These are phyloP conservation scores for Cryptococcus sp. DNA, from an alignment of 1,284 basidiomycete genomes.

Conservation along the genomic window DNA sequence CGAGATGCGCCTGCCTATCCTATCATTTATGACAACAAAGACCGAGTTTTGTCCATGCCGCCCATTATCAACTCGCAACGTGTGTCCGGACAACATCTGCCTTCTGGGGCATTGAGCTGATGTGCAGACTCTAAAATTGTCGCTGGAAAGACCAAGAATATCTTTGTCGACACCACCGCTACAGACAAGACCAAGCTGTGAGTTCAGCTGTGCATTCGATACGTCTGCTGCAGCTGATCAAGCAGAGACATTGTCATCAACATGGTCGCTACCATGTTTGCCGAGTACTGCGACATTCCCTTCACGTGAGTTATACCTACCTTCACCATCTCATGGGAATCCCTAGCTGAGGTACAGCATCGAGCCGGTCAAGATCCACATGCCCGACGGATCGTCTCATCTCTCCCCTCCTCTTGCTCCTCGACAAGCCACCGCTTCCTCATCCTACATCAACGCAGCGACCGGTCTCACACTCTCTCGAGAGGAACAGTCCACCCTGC, in stretches of 20 bases:
- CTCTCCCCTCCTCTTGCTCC: conserved; percentile 78
- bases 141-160: conserved; percentile 75
- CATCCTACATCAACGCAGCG: conserved; percentile 92
- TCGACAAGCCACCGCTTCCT: conserved; percentile 66
- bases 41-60: conserved; percentile 89
- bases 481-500: conserved; percentile 36
- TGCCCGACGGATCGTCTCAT: conserved; percentile 67
- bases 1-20: conserved; percentile 93
- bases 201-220: conserved; percentile 2
- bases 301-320: conserved; percentile 62
- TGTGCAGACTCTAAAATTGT: conserved; percentile 86
- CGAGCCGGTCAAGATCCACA: conserved; percentile 78
- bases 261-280: conserved; percentile 93
- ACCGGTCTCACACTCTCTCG: conserved; percentile 68
- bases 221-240: background rate
- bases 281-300: conserved; percentile 87
- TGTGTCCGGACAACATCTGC: conserved; percentile 20
- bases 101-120: too few species aligned
- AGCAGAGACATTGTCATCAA: conserved; percentile 76
- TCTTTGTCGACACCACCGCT: conserved; percentile 96
- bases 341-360: conserved; percentile 60
- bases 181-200: conserved; percentile 93
- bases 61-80: conserved; percentile 96
- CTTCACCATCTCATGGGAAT: background rate
- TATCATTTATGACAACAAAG: conserved; percentile 87